phyloP scores from a whole-genome alignment of 2,329 filamentous ascomycete species.

The Chaetothyriales sp. region DNA sequence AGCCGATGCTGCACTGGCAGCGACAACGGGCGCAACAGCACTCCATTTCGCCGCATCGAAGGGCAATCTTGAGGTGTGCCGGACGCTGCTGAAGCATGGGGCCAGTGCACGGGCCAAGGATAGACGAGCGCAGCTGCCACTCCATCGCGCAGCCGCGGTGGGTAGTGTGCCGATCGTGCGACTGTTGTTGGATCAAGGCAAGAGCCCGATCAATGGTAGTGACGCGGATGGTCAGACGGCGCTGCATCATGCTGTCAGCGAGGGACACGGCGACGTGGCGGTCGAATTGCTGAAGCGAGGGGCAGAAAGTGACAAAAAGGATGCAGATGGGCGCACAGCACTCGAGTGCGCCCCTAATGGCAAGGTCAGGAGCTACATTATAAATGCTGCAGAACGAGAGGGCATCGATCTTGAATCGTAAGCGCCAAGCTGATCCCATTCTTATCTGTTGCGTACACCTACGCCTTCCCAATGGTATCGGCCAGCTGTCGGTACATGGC shows the following conservation, averaged over 20 bases:
- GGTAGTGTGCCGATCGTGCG: slow-evolving; percentile 79
- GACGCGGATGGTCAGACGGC: slow-evolving; percentile 75
- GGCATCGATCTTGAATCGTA: slow-evolving; percentile 50
- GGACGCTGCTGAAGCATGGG: slow-evolving; percentile 57
- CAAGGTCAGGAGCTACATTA: slow-evolving; percentile 64
- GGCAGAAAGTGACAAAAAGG: slow-evolving; percentile 65
- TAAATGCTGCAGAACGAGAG: slow-evolving; percentile 66
- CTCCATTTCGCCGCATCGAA: slow-evolving; percentile 90
- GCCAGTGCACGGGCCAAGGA: slow-evolving; percentile 72
- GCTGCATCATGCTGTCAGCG: slow-evolving; percentile 56
- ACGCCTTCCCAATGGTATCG: slow-evolving; percentile 59
- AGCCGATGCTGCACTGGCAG: slow-evolving; percentile 32
- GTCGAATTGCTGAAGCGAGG: slow-evolving; percentile 65
- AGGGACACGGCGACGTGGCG: slow-evolving; percentile 62
- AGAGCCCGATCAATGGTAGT: slow-evolving; percentile 67
- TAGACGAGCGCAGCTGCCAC: slow-evolving; percentile 69
- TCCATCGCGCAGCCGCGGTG: slow-evolving; percentile 81
- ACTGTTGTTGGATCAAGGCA: slow-evolving; percentile 55
- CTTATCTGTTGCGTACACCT: slow-evolving; percentile 15
- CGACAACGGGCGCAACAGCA: slow-evolving; percentile 48
- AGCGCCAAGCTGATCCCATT: background rate
- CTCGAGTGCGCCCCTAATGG: slow-evolving; percentile 74
- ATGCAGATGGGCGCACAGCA: slow-evolving; percentile 53
- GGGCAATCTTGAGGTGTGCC: slow-evolving; percentile 66
- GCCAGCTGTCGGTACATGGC: slow-evolving; percentile 89